A percentile compares a stretch with the other conserved stretches of the same genome.
phyloP scores from a whole-genome alignment of 805 yeast species.

The Cyberlindnera sargentensis region DNA sequence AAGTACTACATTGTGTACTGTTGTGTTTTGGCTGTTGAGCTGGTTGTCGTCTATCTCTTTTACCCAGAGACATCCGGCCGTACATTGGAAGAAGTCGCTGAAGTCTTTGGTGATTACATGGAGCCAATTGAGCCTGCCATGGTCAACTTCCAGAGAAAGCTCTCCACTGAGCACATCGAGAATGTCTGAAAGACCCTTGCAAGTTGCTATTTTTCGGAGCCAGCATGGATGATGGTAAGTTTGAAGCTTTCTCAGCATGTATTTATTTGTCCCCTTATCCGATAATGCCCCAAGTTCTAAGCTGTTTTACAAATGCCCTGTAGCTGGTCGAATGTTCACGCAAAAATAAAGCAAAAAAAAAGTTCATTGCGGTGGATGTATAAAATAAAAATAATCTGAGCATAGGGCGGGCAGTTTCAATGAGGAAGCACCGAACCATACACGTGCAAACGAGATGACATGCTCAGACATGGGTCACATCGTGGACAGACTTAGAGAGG shows the following conservation, averaged over 20 bases:
- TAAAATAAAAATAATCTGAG: too few species aligned
- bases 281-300: too few species aligned
- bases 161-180: slow-evolving; percentile 9
- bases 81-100: slow-evolving; percentile 32
- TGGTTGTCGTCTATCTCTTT: slow-evolving; percentile 23
- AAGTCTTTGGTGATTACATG: slow-evolving; percentile 24
- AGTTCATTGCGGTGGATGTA: too few species aligned
- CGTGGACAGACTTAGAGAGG: background rate
- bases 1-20: slow-evolving; percentile 30
- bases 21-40: slow-evolving; percentile 25
- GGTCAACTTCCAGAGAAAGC: slow-evolving; percentile 1
- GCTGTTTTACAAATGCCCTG: too few species aligned
- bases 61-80: slow-evolving; percentile 34
- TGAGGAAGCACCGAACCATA: background rate
- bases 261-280: too few species aligned
- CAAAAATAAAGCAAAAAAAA: too few species aligned
- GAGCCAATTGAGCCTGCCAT: slow-evolving; percentile 3
- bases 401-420: background rate
- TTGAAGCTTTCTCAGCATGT: too few species aligned
- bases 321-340: too few species aligned
- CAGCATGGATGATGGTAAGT: too few species aligned
- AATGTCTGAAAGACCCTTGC: slow-evolving; percentile 1
- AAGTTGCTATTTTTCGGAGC: background rate
- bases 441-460: background rate
- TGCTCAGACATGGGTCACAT: background rate